phyloP scores from a whole-genome alignment of 768 basidiomycete species.

The Pleurotus cornucopiae region DNA sequence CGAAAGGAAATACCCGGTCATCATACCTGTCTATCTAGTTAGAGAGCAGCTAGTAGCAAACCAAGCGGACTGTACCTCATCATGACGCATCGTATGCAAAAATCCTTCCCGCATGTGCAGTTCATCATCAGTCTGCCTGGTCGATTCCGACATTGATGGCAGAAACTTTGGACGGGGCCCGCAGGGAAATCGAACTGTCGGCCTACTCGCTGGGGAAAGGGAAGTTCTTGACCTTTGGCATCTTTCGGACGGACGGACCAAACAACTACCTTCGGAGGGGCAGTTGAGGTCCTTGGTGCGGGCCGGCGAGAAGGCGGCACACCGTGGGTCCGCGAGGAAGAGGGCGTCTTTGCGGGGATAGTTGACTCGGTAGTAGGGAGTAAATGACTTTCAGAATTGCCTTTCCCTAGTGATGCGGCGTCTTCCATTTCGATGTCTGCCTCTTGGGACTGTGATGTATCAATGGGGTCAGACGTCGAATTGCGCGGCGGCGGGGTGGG shows the following conservation, averaged over 20 bases:
- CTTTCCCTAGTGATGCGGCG: no score
- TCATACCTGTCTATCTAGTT: slow-evolving; percentile 21
- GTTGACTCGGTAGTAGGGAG: no score
- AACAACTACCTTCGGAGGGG: background rate
- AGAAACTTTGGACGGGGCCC: background rate
- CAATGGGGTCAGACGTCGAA: no score
- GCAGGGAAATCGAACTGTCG: background rate
- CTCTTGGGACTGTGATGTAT: no score
- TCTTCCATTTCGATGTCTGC: no score
- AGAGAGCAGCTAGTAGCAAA: background rate
- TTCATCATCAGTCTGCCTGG: slow-evolving; percentile 10
- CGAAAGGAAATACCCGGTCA: slow-evolving; percentile 14
- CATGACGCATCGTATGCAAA: slow-evolving; percentile 13
- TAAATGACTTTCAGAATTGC: no score
- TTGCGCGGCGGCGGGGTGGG: no score
- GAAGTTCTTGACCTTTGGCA: background rate
- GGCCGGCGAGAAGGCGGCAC: background rate
- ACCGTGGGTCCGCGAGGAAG: background rate
- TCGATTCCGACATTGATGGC: slow-evolving; percentile 4
- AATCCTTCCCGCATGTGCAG: slow-evolving; percentile 16
- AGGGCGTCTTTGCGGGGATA: background rate
- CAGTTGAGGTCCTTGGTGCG: background rate
- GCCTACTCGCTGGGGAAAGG: background rate
- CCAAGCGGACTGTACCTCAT: slow-evolving; percentile 12
- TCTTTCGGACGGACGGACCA: slow-evolving; percentile 3